A percentile compares a stretch with the other conserved stretches of the same genome.
These are phyloP conservation scores for Glycine tomentella DNA, from an alignment of 306 rosid genomes.

Conservation along the genomic window DNA sequence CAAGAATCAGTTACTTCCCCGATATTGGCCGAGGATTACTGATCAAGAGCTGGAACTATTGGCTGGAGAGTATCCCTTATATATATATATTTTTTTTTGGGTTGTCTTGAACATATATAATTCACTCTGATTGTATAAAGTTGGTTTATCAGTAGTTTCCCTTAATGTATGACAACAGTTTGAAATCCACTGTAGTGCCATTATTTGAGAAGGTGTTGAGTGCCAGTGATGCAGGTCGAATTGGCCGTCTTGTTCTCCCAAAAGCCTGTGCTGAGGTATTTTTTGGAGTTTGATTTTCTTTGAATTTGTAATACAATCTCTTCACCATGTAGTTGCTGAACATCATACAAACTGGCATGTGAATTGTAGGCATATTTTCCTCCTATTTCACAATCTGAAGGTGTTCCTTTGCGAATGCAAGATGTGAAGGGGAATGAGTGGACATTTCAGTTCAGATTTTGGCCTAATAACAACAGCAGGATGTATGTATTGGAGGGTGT, in stretches of 20 bases:
- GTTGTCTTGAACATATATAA: conserved; percentile 29
- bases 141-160: conserved; percentile 48
- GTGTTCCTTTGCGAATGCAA: conserved; percentile 85
- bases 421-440: conserved; percentile 97
- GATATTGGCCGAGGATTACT: conserved; percentile 98
- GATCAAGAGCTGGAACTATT: conserved; percentile 91
- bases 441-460: conserved; percentile 99
- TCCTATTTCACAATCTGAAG: conserved; percentile 88
- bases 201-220: conserved; percentile 95
- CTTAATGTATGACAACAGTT: conserved; percentile 70
- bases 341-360: conserved; percentile 41
- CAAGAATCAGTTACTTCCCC: conserved; percentile 92
- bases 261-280: conserved; percentile 99
- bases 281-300: conserved; percentile 31
- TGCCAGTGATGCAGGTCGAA: conserved; percentile 99
- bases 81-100: conserved; percentile 15
- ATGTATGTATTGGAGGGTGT: conserved; percentile 99
- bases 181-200: conserved; percentile 93
- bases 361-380: conserved; percentile 94
- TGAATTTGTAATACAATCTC: background rate
- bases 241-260: conserved; percentile 98
- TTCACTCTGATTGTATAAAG: background rate
- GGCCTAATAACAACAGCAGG: conserved; percentile 99
- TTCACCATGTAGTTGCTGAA: conserved; percentile 11
- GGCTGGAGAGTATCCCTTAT: conserved; percentile 95